Conservation (phyloP, 1,284 basidiomycete genomes). For the Rhodotorula mucilaginosa region DNA sequence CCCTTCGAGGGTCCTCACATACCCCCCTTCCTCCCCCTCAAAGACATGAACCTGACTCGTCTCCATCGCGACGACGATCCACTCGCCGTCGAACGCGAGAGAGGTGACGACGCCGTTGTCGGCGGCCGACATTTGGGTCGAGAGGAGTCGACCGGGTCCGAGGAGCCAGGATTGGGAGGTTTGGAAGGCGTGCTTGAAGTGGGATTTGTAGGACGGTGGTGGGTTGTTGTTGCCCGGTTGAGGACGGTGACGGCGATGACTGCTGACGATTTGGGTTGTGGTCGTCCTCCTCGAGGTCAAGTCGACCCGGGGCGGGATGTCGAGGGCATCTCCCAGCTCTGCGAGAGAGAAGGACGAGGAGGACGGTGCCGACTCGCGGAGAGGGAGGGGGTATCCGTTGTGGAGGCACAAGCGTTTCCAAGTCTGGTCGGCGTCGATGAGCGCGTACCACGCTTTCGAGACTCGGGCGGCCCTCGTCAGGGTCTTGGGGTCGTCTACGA, state of each 20-base stretch:
- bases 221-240: neutral
- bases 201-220: slow-evolving; percentile 59
- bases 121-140: slow-evolving; percentile 64
- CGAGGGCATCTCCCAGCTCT: too few relatives aligned
- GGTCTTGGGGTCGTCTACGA: slow-evolving; percentile 75
- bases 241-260: neutral
- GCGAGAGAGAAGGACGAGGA: neutral
- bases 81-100: slow-evolving; percentile 77
- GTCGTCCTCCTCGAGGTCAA: neutral
- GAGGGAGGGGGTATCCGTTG: slow-evolving; percentile 49
- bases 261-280: neutral
- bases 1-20: slow-evolving; percentile 73
- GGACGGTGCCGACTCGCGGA: neutral
- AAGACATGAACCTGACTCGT: slow-evolving; percentile 87
- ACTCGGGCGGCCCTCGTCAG: slow-evolving; percentile 72
- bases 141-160: slow-evolving; percentile 69
- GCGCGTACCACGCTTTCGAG: slow-evolving; percentile 69
- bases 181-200: slow-evolving; percentile 74
- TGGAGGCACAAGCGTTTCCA: slow-evolving; percentile 77
- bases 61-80: slow-evolving; percentile 86
- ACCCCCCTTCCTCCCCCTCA: slow-evolving; percentile 72
- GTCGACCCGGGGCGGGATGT: too few relatives aligned
- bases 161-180: slow-evolving; percentile 83
- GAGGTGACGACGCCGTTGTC: slow-evolving; percentile 80
- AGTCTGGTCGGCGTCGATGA: slow-evolving; percentile 76